Conservation (phyloP, 345 rosid species). For the Mangifera indica region DNA sequence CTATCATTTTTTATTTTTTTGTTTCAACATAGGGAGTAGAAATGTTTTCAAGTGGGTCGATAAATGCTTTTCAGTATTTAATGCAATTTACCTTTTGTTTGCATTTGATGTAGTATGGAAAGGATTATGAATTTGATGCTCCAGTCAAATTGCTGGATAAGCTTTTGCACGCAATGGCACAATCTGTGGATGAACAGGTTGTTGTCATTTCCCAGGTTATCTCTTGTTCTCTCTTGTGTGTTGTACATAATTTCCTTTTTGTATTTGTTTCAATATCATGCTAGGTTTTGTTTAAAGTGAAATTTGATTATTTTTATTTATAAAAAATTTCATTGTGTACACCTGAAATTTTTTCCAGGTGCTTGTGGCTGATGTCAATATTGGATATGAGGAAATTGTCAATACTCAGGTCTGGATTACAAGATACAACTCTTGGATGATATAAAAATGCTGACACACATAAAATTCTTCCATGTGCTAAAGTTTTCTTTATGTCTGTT, state of each 20-base stretch:
- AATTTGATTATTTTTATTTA: background rate
- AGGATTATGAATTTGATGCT: conserved; percentile 94
- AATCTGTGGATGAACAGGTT: conserved; percentile 77
- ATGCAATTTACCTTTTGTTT: background rate
- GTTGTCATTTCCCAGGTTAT: conserved; percentile 88
- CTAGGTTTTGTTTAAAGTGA: background rate
- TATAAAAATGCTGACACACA: conserved; percentile 8
- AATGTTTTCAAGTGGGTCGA: background rate
- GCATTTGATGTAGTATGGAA: conserved; percentile 64
- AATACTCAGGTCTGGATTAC: conserved; percentile 67
- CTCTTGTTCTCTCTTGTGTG: conserved; percentile 15
- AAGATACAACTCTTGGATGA: background rate
- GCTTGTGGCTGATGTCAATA: conserved; percentile 89
- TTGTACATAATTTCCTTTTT: background rate
- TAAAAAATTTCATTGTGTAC: background rate
- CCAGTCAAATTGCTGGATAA: conserved; percentile 89
- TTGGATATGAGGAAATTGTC: conserved; percentile 93
- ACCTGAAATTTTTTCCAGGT: conserved; percentile 44
- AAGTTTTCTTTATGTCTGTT: conserved; percentile 13
- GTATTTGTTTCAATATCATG: background rate
- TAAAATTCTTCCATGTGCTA: conserved; percentile 10
- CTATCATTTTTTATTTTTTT: background rate
- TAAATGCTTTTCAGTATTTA: background rate
- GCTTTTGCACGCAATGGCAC: conserved; percentile 88
- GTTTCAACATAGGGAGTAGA: background rate